Conservation (phyloP, 192 early-diverging fungal species). For the Ramicandelaber brevisporus region DNA sequence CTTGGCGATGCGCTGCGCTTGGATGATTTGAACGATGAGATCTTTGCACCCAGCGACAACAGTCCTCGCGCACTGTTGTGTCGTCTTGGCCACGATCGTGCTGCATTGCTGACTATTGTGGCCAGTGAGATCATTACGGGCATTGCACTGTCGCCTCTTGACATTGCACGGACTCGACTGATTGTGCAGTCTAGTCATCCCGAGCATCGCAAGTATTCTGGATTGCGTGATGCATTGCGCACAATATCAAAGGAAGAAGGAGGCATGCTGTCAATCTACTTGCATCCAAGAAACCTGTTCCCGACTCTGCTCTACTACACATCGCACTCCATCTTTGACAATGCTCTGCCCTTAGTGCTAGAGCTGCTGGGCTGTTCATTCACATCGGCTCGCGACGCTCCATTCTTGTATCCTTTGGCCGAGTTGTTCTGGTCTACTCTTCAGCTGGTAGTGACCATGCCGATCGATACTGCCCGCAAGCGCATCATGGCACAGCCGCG, state of each 20-base stretch:
- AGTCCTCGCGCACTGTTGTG: constrained; percentile 30
- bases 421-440: constrained; percentile 41
- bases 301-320: constrained; percentile 62
- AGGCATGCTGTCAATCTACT: constrained; percentile 36
- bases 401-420: constrained; percentile 26
- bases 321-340: constrained; percentile 41
- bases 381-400: constrained; percentile 30
- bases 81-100: constrained; percentile 25
- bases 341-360: constrained; percentile 33
- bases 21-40: constrained; percentile 71
- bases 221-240: constrained; percentile 44
- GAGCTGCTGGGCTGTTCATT: constrained; percentile 24
- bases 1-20: constrained; percentile 45
- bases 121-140: constrained; percentile 50
- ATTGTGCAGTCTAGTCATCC: constrained; percentile 62
- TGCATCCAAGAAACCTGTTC: constrained; percentile 30
- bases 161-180: constrained; percentile 67
- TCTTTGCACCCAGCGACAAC: constrained; percentile 77
- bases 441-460: constrained; percentile 47
- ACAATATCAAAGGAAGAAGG: constrained; percentile 61
- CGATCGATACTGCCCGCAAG: constrained; percentile 67
- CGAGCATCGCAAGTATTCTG: constrained; percentile 52
- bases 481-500: constrained; percentile 62
- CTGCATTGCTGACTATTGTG: constrained; percentile 42
- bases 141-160: constrained; percentile 63